A percentile compares a stretch with the other conserved stretches of the same genome.
Conservation (phyloP, 169 alveolate species). For the Cryptosporidium canis region DNA sequence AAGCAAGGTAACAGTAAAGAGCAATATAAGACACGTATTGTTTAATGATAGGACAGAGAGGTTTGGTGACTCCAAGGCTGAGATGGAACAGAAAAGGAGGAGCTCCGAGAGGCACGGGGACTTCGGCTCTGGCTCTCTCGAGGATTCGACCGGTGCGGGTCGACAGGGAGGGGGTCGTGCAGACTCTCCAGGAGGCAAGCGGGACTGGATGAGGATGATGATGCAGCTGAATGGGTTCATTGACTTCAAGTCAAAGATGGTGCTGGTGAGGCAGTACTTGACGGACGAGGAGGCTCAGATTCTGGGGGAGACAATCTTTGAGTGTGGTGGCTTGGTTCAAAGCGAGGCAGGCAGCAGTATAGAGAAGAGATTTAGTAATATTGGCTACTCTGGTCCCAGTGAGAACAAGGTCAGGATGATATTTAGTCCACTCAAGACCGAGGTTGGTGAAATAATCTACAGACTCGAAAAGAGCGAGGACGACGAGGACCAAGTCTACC, state of each 20-base stretch:
- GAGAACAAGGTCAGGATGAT: constrained; percentile 32
- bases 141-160: too few relatives aligned
- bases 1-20: neutral
- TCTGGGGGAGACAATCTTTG: neutral
- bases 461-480: constrained; percentile 14
- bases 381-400: constrained; percentile 64
- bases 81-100: neutral
- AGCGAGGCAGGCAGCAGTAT: too few relatives aligned
- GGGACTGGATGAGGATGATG: constrained; percentile 23
- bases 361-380: constrained; percentile 10
- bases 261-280: constrained; percentile 8
- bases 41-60: constrained; percentile 55
- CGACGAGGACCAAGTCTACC: neutral
- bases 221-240: neutral
- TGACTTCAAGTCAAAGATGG: constrained; percentile 34
- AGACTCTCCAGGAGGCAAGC: neutral
- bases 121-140: neutral
- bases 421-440: constrained; percentile 21
- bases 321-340: too few relatives aligned
- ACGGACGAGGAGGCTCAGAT: constrained; percentile 20
- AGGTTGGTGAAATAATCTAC: constrained; percentile 17
- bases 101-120: neutral
- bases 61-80: constrained; percentile 21
- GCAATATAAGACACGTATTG: constrained; percentile 40
- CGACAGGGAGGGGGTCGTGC: neutral